Evolutionary conservation across 2,329 filamentous ascomycete genomes (phyloP), one percentile per base, ranked within the genome.

Genomic region (Ceratocystis destructans): DNA sequence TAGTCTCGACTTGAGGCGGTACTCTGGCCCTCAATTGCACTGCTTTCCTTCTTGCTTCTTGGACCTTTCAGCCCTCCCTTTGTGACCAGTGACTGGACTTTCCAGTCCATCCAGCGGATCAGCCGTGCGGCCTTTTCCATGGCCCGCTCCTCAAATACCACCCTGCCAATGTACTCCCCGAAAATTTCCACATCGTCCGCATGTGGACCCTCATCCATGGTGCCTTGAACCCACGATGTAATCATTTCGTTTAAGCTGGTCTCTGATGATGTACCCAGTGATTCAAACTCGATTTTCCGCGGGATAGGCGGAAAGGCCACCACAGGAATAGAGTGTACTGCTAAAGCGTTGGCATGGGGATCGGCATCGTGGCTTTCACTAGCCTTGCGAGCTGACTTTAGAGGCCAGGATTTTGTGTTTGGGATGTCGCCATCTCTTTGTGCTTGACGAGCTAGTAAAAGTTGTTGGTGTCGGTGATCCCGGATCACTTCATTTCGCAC

Each of bases 141-240:
- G 73, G 96, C 87, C 67, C 82, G 79, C 74, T 97, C 94, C 67
- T 93, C 86, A 0, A 77, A 68, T 0, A 96, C 81, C 0, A 97
- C 89, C 31, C 81, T 82, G 4, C 74, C 78, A 37, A 97, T 74
- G 74, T 96, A 97, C 71, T 79, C 82, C 65, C 81, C 83, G 68
- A 97, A 79, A 46, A 92, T 85, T 50, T 80, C 81, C 0, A 93
- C 86, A 74, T 99, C 94, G 67, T 88, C 85, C 0, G 76, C 76
- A 74, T 94, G 91, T 1, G 94, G 94, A 0, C 89, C 90, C 12
- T 55, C 46, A 2, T 92, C 87, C 4, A 79, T n/a, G 1, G 79
- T 45, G 75, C 77, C 68, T 93, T 96, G 68, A 69, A 90, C 82
- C 94, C 94, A 99, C 3, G 83, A 83, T 65, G 79, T 82, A 15